Conservation (phyloP, 1,284 basidiomycete species). For the Cutaneotrichosporon arboriforme region DNA sequence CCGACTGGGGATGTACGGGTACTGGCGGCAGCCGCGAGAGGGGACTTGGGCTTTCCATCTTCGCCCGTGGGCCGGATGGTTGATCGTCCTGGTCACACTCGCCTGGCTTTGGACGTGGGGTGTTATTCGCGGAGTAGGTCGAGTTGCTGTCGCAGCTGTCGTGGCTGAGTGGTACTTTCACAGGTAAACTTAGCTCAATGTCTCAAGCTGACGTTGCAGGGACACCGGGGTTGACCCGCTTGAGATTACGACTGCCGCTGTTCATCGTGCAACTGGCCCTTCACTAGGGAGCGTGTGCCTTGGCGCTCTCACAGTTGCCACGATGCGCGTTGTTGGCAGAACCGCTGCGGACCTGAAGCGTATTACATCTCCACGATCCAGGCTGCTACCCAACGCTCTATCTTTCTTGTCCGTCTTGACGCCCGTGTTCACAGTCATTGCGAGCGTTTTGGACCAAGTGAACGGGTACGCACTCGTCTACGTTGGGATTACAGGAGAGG, state of each 20-base stretch:
- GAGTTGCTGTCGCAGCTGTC: conserved; percentile 72
- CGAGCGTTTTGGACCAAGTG: conserved; percentile 63
- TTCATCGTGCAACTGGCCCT: conserved; percentile 70
- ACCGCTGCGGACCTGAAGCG: conserved; percentile 36
- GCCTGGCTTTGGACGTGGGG: conserved; percentile 91
- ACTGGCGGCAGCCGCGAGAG: conserved; percentile 50
- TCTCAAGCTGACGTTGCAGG: conserved; percentile 9
- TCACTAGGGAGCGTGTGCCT: conserved; percentile 74
- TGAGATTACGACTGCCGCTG: conserved; percentile 64
- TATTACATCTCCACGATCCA: conserved; percentile 33
- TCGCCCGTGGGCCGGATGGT: conserved; percentile 72
- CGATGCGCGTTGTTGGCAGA: conserved; percentile 52
- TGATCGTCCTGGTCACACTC: conserved; percentile 61
- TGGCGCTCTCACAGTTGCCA: conserved; percentile 68
- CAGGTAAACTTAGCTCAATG: conserved; percentile 54
- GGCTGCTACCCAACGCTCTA: conserved; percentile 43
- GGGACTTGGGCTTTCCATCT: conserved; percentile 65
- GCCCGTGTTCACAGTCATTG: conserved; percentile 49
- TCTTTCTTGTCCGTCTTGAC: conserved; percentile 48
- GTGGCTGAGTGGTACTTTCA: conserved; percentile 91
- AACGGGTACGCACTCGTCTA: conserved; percentile 80
- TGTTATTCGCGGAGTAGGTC: conserved; percentile 71
- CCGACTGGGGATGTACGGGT: conserved; percentile 69
- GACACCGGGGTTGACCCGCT: conserved; percentile 53
- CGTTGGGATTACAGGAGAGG: conserved; percentile 75